A percentile compares a stretch with the other conserved stretches of the same genome.
These are phyloP conservation scores for Sporothrix variecibatus DNA, from an alignment of 2,329 filamentous ascomycete genomes.

Conservation along the genomic window DNA sequence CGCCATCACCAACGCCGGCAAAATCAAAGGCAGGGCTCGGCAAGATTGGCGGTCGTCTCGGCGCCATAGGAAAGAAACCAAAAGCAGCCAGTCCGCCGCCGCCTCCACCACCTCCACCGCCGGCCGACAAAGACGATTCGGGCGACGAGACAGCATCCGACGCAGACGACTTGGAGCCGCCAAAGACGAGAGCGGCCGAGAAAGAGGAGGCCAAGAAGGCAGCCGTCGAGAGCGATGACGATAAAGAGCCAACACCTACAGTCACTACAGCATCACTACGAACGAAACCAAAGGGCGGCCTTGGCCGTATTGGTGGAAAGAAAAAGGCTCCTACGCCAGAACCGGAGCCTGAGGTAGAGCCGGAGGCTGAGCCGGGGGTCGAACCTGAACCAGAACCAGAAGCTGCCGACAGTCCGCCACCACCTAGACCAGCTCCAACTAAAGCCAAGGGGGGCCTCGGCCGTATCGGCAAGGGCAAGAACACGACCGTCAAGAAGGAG, in stretches of 20 bases:
- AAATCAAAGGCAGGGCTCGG: constrained; percentile 9
- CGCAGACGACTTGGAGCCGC: constrained; percentile 38
- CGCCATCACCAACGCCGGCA: constrained; percentile 25
- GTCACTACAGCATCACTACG: not conserved
- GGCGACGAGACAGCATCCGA: constrained; percentile 48
- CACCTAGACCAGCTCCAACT: too few species aligned
- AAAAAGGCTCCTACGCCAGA: not conserved
- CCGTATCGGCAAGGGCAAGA: not conserved
- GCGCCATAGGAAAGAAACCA: constrained; percentile 39
- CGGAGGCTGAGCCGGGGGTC: not conserved
- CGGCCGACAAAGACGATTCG: constrained; percentile 15
- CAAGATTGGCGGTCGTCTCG: constrained; percentile 25
- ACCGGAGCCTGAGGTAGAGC: not conserved
- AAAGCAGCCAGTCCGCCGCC: constrained; percentile 53
- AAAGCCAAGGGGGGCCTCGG: not conserved
- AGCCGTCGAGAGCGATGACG: constrained; percentile 19
- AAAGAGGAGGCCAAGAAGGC: constrained; percentile 29
- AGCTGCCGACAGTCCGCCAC: not conserved
- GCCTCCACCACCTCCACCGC: constrained; percentile 40
- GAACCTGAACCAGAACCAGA: not conserved
- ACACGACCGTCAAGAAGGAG: not conserved
- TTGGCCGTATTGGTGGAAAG: constrained; percentile 47
- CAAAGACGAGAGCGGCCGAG: not conserved
- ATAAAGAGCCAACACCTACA: not conserved
- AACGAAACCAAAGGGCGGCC: constrained; percentile 34